Evolutionary conservation across 2,329 filamentous ascomycete species (phyloP).

Genomic region (Parasarocladium wereldwijsianum): DNA sequence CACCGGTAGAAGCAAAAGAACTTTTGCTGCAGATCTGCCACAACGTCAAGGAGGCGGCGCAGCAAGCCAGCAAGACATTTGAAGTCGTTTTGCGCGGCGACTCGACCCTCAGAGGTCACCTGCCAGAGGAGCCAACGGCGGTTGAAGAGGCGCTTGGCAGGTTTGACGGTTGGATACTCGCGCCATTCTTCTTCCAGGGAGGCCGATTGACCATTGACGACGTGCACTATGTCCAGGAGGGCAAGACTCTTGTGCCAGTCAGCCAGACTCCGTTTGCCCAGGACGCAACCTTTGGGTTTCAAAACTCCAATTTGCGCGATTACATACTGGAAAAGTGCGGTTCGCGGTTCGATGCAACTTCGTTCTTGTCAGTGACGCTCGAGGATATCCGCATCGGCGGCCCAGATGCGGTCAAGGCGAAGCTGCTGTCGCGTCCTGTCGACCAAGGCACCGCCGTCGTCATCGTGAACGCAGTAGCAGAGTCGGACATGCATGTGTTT

Average conservation of each 20-base stretch:
- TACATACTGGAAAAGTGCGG: conserved; percentile 35
- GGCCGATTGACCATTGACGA: conserved; percentile 38
- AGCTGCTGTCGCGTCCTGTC: conserved; percentile 13
- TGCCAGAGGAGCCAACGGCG: conserved; percentile 37
- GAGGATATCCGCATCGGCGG: conserved; percentile 18
- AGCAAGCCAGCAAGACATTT: conserved; percentile 21
- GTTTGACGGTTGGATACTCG: conserved; percentile 35
- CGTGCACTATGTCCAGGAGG: conserved; percentile 42
- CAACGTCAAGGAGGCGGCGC: conserved; percentile 30
- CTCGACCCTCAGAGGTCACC: conserved; percentile 39
- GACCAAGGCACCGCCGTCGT: conserved; percentile 26
- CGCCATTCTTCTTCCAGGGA: conserved; percentile 42
- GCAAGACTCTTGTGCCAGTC: conserved; percentile 12
- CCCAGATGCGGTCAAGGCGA: conserved; percentile 10
- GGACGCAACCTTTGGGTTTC: conserved; percentile 42
- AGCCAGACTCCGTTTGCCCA: conserved; percentile 36
- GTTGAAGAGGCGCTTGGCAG: conserved; percentile 31
- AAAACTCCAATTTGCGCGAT: conserved; percentile 26
- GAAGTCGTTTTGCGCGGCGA: conserved; percentile 41
- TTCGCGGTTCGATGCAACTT: conserved; percentile 9
- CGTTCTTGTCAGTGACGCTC: conserved; percentile 14
- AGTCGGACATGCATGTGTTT: conserved; percentile 40
- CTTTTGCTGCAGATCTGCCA: conserved; percentile 33
- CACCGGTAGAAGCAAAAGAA: conserved; percentile 25
- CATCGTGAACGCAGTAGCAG: conserved; percentile 36